Evolutionary conservation across 2,329 filamentous ascomycete species (phyloP), one percentile per base, ranked within the genome.

Genomic region (Colletotrichum neosansevieriae): DNA sequence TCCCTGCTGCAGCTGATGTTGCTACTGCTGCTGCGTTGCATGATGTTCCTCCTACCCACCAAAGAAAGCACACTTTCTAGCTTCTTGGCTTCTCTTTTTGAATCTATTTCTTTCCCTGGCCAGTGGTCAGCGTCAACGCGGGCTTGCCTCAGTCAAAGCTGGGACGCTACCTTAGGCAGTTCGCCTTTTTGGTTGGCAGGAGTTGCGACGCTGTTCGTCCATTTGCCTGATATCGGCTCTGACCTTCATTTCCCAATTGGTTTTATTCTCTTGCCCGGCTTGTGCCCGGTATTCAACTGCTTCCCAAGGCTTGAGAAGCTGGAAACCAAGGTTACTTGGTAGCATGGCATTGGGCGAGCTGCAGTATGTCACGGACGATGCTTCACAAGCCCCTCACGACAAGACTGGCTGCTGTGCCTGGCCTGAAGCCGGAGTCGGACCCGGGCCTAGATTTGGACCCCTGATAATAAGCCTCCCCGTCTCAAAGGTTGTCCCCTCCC

Each of bases 381-480:
- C 36, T 44, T 57, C 45, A 12, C 38, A 29, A 44, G 53, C 36
- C 21, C 32, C 49, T 19, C 17, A 32, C 51, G 29, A 40, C 44
- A 34, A n/a, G 10, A 36, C 15, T 4, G 36, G 49, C 32, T 36
- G 40, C 29, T 19, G 40, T 59, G 38, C 38, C 58, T 66, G 40
- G 58, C 13, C 47, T 29, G 40, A 24, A 54, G 47, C 29, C 34
- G 54, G 60, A 47, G 45, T 54, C 54, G 47, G 65, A 36, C 63
- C 51, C 44, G 24, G 54, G 54, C 15, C 56, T 60, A 45, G 58
- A 60, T 29, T 32, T 47, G 47, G 58, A 61, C 58, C 58, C 58
- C 44, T 51, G 58, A 47, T 24, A 62, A 51, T 50, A 53, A 67
- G 64, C 64, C 64, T 64, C 45, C 56, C 36, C 7, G 29, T 58